Percentiles rank a stretch among this genome's conserved stretches.
phyloP scores from a whole-genome alignment of 164 flowering plant species.

The Aristolochia californica region DNA sequence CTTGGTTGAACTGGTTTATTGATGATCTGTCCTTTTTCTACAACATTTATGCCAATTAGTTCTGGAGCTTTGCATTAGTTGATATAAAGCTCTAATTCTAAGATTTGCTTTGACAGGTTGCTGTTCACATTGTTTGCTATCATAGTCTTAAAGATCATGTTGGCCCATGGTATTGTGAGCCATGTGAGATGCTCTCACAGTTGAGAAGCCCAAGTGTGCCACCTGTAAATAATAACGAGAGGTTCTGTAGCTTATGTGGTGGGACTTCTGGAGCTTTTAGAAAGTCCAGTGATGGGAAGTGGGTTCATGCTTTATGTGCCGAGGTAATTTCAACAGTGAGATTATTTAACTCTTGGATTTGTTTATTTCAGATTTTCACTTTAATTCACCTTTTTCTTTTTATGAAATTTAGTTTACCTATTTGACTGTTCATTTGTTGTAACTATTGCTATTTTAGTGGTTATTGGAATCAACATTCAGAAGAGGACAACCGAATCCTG shows the following conservation, averaged over 20 bases:
- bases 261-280: conserved; percentile 85
- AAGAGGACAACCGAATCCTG: conserved; percentile 76
- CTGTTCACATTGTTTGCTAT: conserved; percentile 88
- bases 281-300: conserved; percentile 64
- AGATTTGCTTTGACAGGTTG: conserved; percentile 41
- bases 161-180: conserved; percentile 91
- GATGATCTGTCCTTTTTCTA: no score
- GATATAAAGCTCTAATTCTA: neutral
- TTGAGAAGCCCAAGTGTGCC: conserved; percentile 36
- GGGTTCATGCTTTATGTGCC: conserved; percentile 98
- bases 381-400: neutral
- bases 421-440: neutral
- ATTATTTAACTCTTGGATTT: neutral
- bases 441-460: conserved; percentile 52
- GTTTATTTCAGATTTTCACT: neutral
- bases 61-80: no score
- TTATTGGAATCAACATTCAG: conserved; percentile 63
- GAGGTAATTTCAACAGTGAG: conserved; percentile 44
- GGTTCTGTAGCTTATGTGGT: conserved; percentile 68
- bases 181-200: conserved; percentile 45
- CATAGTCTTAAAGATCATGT: conserved; percentile 48
- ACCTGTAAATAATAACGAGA: conserved; percentile 36
- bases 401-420: neutral
- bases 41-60: no score
- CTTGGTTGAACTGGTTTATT: no score